Evolutionary conservation across 208 protist species (phyloP).

Genomic region (Leishmania tropica): DNA sequence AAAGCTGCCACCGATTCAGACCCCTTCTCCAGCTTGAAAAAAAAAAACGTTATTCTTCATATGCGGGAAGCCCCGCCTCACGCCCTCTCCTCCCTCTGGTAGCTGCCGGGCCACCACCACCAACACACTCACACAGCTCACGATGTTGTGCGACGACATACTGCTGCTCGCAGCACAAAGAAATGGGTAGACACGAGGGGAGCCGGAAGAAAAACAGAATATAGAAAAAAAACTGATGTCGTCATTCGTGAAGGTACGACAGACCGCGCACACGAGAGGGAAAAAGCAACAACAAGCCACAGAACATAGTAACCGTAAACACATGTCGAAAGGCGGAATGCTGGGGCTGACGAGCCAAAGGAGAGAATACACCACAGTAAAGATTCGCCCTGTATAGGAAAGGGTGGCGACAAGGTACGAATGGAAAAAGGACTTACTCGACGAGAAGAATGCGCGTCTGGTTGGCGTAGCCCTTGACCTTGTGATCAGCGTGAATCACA

Average conservation of each 20-base stretch:
- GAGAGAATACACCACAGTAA: not conserved
- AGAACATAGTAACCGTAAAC: not conserved
- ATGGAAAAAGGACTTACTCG: constrained; percentile 29
- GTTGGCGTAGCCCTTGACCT: constrained; percentile 90
- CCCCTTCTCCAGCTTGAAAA: not conserved
- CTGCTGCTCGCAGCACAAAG: not conserved
- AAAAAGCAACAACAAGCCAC: not conserved
- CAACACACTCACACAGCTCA: not conserved
- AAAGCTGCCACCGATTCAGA: not conserved
- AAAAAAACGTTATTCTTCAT: not conserved
- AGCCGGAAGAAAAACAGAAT: not conserved
- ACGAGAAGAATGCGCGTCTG: constrained; percentile 79
- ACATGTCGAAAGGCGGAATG: not conserved
- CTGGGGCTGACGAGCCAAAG: not conserved
- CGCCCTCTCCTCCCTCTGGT: not conserved
- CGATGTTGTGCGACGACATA: not conserved
- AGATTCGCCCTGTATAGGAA: not conserved
- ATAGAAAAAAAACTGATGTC: not conserved
- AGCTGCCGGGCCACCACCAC: not conserved
- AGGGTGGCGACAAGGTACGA: not conserved
- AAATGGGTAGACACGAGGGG: not conserved
- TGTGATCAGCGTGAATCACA: constrained; percentile 82
- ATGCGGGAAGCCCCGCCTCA: not conserved
- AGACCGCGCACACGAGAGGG: not conserved
- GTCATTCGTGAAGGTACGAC: not conserved